Conservation (phyloP, 1,284 basidiomycete genomes). For the Melampsora larici-populina region DNA sequence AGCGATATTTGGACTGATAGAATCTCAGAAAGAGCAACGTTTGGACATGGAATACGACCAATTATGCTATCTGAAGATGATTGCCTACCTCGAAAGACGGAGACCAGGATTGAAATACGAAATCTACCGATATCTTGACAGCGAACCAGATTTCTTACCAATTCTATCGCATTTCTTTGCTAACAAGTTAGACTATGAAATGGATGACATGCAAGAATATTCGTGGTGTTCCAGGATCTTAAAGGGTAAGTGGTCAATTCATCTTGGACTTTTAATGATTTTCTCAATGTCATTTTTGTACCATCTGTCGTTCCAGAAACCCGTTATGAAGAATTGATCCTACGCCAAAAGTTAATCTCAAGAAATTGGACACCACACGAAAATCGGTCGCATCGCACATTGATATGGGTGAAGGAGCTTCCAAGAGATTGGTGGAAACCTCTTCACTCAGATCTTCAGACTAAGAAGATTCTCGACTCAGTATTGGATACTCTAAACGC, state of each 20-base stretch:
- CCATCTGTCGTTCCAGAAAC: background rate
- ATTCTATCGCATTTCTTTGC: background rate
- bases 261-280: background rate
- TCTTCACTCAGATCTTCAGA: background rate
- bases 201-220: background rate
- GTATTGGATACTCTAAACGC: background rate
- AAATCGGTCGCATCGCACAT: background rate
- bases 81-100: conserved; percentile 5
- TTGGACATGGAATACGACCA: background rate
- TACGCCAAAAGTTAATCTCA: background rate
- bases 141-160: background rate
- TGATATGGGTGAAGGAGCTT: background rate
- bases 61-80: conserved; percentile 6
- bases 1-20: background rate
- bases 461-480: background rate
- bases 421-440: conserved; percentile 2
- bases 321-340: background rate
- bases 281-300: background rate
- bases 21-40: background rate
- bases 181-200: background rate
- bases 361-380: background rate
- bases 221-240: background rate
- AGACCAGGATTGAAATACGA: background rate
- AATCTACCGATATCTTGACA: conserved; percentile 2
- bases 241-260: background rate